phyloP scores from a whole-genome alignment of 1,139 yeast genomes.

The Groenewaldozyma auringiensis region DNA sequence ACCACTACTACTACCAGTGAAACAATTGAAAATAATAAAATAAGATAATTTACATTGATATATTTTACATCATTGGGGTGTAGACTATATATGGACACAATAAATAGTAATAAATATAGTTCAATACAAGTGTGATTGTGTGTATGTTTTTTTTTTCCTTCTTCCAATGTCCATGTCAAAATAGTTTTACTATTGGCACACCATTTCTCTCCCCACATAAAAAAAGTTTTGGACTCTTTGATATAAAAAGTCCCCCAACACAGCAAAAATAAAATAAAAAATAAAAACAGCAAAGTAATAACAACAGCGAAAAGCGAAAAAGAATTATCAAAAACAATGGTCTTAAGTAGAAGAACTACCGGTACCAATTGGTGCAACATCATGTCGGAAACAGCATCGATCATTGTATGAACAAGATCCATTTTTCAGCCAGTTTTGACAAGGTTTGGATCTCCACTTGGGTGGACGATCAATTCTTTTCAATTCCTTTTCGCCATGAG shows the following conservation, averaged over 20 bases:
- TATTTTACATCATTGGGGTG: neutral
- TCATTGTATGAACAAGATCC: constrained; percentile 86
- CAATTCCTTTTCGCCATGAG: constrained; percentile 77
- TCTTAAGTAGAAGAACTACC: neutral
- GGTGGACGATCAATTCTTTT: constrained; percentile 67
- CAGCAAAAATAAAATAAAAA: neutral
- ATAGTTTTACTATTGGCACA: too few species aligned
- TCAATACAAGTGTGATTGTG: neutral
- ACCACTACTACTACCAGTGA: too few species aligned
- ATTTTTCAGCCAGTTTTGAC: constrained; percentile 77
- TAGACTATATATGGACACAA: constrained; percentile 2
- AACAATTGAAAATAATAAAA: too few species aligned
- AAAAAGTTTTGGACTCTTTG: too few species aligned
- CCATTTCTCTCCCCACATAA: neutral
- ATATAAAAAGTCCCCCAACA: neutral
- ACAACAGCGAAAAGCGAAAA: neutral
- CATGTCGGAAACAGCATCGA: constrained; percentile 86
- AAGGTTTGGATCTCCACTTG: constrained; percentile 87
- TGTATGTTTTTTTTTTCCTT: neutral
- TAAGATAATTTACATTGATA: neutral
- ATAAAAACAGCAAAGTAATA: constrained; percentile 1
- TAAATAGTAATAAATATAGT: constrained; percentile 4
- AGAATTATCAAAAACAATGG: neutral
- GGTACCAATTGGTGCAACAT: constrained; percentile 6
- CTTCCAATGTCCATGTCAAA: neutral